Evolutionary conservation across 352 stramenopile genomes (phyloP).

Genomic region (Phytophthora fragariae): DNA sequence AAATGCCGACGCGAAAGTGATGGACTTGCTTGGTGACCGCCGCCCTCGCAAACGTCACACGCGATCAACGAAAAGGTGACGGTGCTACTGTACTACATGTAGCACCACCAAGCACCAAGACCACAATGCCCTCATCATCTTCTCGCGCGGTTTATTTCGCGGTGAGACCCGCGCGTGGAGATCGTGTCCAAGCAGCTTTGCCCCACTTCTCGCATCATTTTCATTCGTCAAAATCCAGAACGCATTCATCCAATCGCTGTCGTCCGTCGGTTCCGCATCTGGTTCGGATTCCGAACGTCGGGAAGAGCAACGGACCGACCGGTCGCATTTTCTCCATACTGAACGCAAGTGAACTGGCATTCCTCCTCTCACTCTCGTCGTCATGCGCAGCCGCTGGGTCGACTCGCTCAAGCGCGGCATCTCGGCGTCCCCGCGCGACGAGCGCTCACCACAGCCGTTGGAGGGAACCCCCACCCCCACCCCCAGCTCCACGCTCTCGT

Average conservation of each 20-base stretch:
- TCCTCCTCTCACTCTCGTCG: constrained; percentile 7
- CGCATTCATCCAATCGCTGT: background rate
- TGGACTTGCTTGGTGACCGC: too few relatives aligned
- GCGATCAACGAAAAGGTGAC: too few relatives aligned
- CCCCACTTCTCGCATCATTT: background rate
- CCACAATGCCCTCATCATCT: too few relatives aligned
- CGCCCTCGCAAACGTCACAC: too few relatives aligned
- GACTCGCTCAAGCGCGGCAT: constrained; percentile 74
- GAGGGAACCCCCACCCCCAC: constrained; percentile 21
- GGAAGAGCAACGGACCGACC: background rate
- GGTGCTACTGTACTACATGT: too few relatives aligned
- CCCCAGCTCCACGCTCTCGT: constrained; percentile 37
- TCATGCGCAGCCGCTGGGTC: constrained; percentile 79
- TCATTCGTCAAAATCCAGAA: background rate
- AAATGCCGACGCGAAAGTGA: too few relatives aligned
- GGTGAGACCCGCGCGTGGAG: too few relatives aligned
- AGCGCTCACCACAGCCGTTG: constrained; percentile 27
- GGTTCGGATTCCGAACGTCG: background rate
- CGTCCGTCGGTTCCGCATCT: constrained; percentile 13
- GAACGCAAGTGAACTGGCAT: constrained; percentile 21
- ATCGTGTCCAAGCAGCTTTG: too few relatives aligned
- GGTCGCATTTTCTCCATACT: constrained; percentile 19
- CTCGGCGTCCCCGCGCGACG: constrained; percentile 44
- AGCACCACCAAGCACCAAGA: too few relatives aligned
- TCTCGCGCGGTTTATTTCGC: too few relatives aligned